phyloP scores from a whole-genome alignment of 2,329 filamentous ascomycete genomes.

The Colletotrichum endophyticum region DNA sequence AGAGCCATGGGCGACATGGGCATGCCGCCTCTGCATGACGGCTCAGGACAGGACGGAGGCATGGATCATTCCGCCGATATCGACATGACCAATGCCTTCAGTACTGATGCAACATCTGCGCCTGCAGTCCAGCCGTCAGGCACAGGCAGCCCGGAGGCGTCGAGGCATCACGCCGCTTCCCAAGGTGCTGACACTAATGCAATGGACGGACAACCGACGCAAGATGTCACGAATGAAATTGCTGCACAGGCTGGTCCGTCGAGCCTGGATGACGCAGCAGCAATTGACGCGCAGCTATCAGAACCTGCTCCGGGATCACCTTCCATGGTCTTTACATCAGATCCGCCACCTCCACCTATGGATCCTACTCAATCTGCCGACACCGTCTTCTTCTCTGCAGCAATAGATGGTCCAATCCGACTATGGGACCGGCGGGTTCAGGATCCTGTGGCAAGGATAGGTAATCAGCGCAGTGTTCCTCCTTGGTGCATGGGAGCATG shows the following conservation, averaged over 20 bases:
- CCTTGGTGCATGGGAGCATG: slow-evolving; percentile 98
- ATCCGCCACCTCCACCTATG: slow-evolving; percentile 43
- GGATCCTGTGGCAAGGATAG: slow-evolving; percentile 79
- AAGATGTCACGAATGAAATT: neutral
- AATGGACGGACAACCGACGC: neutral
- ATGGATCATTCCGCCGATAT: slow-evolving; percentile 46
- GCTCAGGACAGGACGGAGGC: slow-evolving; percentile 41
- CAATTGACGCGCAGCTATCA: neutral
- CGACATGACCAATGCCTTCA: slow-evolving; percentile 40
- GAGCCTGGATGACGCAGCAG: neutral
- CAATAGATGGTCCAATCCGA: slow-evolving; percentile 86
- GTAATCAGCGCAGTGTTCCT: slow-evolving; percentile 75
- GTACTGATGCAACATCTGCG: slow-evolving; percentile 29
- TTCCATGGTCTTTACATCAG: slow-evolving; percentile 41
- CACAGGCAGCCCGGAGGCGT: slow-evolving; percentile 2
- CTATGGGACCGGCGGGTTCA: slow-evolving; percentile 88
- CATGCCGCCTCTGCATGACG: slow-evolving; percentile 32
- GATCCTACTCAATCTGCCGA: slow-evolving; percentile 69
- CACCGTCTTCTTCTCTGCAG: slow-evolving; percentile 85
- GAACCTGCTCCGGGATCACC: slow-evolving; percentile 33
- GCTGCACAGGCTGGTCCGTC: neutral
- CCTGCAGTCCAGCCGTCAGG: slow-evolving; percentile 28
- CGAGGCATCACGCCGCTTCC: neutral
- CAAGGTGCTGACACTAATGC: neutral
- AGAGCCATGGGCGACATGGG: slow-evolving; percentile 67